Evolutionary conservation across 306 rosid genomes (phyloP), one percentile per base, ranked within the genome.

Genomic region (Cucurbita maxima): DNA sequence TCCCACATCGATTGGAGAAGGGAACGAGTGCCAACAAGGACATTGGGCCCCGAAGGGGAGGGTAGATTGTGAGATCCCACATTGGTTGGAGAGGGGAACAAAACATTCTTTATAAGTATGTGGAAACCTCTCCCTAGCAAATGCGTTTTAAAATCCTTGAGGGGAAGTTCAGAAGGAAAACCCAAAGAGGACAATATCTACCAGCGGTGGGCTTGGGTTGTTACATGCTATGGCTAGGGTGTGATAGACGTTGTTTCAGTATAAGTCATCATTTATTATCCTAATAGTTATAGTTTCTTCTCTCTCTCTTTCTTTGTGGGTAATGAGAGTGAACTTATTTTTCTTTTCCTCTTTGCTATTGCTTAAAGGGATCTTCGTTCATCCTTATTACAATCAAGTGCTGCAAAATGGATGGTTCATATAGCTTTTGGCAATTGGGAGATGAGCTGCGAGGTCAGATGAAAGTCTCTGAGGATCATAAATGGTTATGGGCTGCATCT

Each of bases 381-480:
- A 20, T 82, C 63, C 77, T 25, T 9, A 58, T 71, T 73, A 43
- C 44, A 69, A 25, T 30, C 71, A 71, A 59, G 88, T 82, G 63
- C 83, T 84, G 80, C 81, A 73, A 82, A 79, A 89, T 89, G 92
- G 99, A 88, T 74, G 88, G 61, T 85, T 78, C 89, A 83, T 76
- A 81, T 67, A 91, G 96, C 90, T 95, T 88, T 79, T 95, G 97
- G 97, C 99, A 95, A 72, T 79, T 95, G 81, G 97, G 97, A 6
- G 97, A 91, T 41, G 96, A 95, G 80, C 99, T 95, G 66, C 97
- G 99, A 5, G 99, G 97, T 66, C 99, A 91, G 82, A 82, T 92
- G 1, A 95, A 90, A 84, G 85, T 82, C 36, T 86, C 97, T 4
- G 99, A 95, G 82, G 99, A 95, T 86, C 88, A 95, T 81, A 88